Percentiles rank a stretch among this genome's conserved stretches.
Evolutionary conservation across 2,329 filamentous ascomycete genomes (phyloP).

Genomic region (Beauveria sp.): DNA sequence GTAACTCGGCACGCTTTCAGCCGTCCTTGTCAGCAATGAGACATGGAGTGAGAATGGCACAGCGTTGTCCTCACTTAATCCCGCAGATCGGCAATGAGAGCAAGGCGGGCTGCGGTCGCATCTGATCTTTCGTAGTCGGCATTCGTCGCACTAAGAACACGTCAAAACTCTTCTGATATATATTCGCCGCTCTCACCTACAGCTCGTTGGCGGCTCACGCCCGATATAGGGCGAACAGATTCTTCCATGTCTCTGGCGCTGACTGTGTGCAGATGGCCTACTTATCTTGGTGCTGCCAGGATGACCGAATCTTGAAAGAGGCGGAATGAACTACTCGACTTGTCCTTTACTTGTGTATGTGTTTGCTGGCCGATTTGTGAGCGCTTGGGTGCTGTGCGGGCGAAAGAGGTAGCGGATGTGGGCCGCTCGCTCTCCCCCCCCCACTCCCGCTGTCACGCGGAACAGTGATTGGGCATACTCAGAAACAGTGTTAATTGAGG

Average conservation of each 20-base stretch:
- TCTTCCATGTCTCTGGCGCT: not conserved
- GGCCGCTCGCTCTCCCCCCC: not conserved
- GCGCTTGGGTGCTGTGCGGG: not conserved
- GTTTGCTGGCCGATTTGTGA: not conserved
- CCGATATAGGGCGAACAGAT: not conserved
- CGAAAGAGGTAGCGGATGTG: not conserved
- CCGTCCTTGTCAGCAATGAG: not conserved
- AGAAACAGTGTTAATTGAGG: too few species aligned
- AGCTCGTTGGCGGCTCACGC: not conserved
- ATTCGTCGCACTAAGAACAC: slow-evolving; percentile 1
- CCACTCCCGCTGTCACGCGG: too few species aligned
- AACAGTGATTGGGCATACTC: too few species aligned
- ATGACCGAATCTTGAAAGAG: not conserved
- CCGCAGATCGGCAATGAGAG: slow-evolving; percentile 1
- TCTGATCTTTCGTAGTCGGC: slow-evolving; percentile 1
- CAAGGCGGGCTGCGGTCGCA: slow-evolving; percentile 4
- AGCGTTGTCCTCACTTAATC: not conserved
- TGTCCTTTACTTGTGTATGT: not conserved
- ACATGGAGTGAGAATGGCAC: not conserved
- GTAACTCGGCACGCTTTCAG: not conserved
- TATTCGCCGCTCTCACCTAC: not conserved
- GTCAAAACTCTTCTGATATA: not conserved
- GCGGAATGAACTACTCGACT: not conserved
- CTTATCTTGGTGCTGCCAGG: not conserved
- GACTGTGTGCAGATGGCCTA: not conserved